phyloP scores from a whole-genome alignment of 1,284 basidiomycete species.

The Ustilago hordei region DNA sequence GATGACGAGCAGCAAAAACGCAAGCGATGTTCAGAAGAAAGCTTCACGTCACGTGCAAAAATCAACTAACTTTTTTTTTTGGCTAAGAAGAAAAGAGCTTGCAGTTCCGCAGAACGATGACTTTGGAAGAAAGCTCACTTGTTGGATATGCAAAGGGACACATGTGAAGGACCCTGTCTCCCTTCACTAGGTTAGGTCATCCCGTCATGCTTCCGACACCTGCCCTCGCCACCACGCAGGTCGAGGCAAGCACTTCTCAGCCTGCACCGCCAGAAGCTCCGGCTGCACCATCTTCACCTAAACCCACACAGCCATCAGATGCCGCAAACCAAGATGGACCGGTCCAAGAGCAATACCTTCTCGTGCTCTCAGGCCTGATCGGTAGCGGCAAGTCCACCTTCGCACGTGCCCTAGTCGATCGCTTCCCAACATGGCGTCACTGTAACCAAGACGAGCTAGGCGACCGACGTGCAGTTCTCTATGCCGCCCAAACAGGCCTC shows the following conservation, averaged over 20 bases:
- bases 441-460: slow-evolving; percentile 54
- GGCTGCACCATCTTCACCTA: background rate
- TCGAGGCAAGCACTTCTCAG: background rate
- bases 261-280: background rate
- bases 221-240: slow-evolving; percentile 12
- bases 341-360: slow-evolving; percentile 28
- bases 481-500: slow-evolving; percentile 28
- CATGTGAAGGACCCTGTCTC: slow-evolving; percentile 9
- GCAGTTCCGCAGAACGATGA: slow-evolving; percentile 9
- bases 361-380: slow-evolving; percentile 44
- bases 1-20: slow-evolving; percentile 10
- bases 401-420: slow-evolving; percentile 36
- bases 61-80: background rate
- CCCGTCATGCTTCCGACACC: slow-evolving; percentile 28
- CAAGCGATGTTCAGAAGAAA: slow-evolving; percentile 17
- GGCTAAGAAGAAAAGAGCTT: background rate
- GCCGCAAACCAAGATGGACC: background rate
- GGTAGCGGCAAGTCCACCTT: slow-evolving; percentile 53
- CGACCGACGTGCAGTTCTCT: slow-evolving; percentile 33
- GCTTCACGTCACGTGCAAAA: slow-evolving; percentile 21
- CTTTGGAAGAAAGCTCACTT: slow-evolving; percentile 6
- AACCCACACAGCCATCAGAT: background rate
- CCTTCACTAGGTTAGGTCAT: too few relatives aligned
- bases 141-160: background rate
- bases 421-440: slow-evolving; percentile 38